Percentiles rank a stretch among this genome's conserved stretches.
These are phyloP conservation scores for Lachnellula arida DNA, from an alignment of 2,329 filamentous ascomycete genomes.

Conservation along the genomic window DNA sequence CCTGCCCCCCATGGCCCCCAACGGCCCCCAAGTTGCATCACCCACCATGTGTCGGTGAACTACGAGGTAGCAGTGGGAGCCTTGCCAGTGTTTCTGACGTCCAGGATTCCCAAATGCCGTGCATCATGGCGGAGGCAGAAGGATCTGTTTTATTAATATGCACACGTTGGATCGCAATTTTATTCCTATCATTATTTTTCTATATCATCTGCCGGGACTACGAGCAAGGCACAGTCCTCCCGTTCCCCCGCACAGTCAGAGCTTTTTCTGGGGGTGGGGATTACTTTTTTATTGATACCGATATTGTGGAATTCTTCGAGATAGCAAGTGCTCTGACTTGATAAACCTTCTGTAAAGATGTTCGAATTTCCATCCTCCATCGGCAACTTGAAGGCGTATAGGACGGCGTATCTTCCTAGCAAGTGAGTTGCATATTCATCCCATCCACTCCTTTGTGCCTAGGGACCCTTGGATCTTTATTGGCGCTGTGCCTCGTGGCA, in stretches of 20 bases:
- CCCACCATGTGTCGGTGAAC: constrained; percentile 5
- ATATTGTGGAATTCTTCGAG: neutral
- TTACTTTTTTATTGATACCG: constrained; percentile 1
- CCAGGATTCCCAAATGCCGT: constrained; percentile 7
- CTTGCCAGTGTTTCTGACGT: constrained; percentile 7
- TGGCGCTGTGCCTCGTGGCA: constrained; percentile 4
- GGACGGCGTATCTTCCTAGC: neutral
- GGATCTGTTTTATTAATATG: constrained; percentile 13
- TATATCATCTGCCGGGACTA: constrained; percentile 10
- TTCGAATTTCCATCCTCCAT: neutral
- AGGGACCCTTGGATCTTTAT: neutral
- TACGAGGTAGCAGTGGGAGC: constrained; percentile 1
- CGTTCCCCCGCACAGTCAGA: constrained; percentile 4
- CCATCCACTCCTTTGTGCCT: neutral
- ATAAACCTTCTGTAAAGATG: neutral
- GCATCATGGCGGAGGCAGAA: constrained; percentile 7
- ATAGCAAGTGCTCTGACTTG: neutral
- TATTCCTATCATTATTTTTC: constrained; percentile 7
- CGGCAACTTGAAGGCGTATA: neutral
- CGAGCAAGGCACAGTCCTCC: constrained; percentile 4
- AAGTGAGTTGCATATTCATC: constrained; percentile 6
- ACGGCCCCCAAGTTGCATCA: constrained; percentile 1
- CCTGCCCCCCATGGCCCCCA: neutral
- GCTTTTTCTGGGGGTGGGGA: constrained; percentile 4
- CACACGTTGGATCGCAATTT: constrained; percentile 6